Conservation (phyloP, 192 early-diverging fungal species). For the Backusella parvicylindrica region DNA sequence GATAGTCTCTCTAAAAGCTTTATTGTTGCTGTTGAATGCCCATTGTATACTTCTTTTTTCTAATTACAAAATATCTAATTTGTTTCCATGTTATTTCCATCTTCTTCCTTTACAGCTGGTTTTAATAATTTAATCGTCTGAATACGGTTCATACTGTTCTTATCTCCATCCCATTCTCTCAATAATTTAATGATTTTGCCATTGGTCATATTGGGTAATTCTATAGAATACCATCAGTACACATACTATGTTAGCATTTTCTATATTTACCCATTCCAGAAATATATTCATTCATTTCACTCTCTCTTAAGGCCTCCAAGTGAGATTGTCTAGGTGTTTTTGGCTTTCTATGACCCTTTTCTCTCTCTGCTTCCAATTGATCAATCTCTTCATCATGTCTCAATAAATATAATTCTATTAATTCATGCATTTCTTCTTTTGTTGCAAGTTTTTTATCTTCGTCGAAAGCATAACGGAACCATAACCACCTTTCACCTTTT, state of each 20-base stretch:
- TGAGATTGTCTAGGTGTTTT: constrained; percentile 43
- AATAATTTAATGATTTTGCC: constrained; percentile 46
- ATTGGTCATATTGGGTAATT: constrained; percentile 53
- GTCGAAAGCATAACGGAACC: constrained; percentile 53
- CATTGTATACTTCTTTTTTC: neutral
- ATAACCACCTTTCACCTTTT: constrained; percentile 44
- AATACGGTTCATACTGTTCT: constrained; percentile 46
- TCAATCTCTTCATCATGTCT: constrained; percentile 48
- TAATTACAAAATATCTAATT: neutral
- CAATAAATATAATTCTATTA: constrained; percentile 40
- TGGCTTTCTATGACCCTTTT: constrained; percentile 37
- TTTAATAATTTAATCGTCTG: constrained; percentile 33
- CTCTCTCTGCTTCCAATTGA: constrained; percentile 35
- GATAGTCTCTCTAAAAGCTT: neutral
- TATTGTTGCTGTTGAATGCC: neutral
- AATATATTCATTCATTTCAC: constrained; percentile 47
- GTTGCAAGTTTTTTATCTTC: constrained; percentile 33
- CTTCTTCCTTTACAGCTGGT: neutral
- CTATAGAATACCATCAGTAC: constrained; percentile 23
- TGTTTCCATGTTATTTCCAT: neutral
- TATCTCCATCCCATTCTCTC: constrained; percentile 55
- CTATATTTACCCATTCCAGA: constrained; percentile 46
- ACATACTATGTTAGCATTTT: neutral
- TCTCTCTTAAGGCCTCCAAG: constrained; percentile 38
- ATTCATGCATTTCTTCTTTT: constrained; percentile 33